Percentiles rank a stretch among this genome's conserved stretches.
Evolutionary conservation across 78 protist genomes (phyloP).

Genomic region (Chrysochromulina parva): DNA sequence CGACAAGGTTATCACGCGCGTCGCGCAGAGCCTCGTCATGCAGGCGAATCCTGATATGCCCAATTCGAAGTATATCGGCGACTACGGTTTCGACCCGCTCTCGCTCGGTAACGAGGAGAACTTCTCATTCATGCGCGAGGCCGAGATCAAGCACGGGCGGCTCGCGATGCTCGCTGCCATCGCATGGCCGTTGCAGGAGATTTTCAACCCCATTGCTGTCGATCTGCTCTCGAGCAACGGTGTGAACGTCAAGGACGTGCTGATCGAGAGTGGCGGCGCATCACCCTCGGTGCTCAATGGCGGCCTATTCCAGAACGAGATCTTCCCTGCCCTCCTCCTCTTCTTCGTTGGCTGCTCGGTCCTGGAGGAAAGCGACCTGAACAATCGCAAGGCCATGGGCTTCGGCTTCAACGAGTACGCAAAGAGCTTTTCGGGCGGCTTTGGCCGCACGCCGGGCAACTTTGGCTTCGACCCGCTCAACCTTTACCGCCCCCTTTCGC

Average conservation of each 20-base stretch:
- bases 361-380: neutral
- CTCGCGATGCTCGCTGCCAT: no score
- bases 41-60: no score
- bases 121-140: no score
- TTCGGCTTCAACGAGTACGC: no score
- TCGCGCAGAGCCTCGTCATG: no score
- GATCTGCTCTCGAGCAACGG: neutral
- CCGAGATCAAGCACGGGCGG: no score
- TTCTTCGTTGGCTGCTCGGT: neutral
- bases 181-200: neutral
- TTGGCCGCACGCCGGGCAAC: no score
- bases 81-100: no score
- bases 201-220: constrained; percentile 5
- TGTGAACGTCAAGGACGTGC: neutral
- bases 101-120: no score
- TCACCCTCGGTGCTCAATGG: constrained; percentile 38
- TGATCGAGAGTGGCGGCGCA: neutral
- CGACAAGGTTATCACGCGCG: no score
- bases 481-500: neutral
- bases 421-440: neutral
- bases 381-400: neutral
- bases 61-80: no score
- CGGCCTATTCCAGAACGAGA: neutral
- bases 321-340: neutral
- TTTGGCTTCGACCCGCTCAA: neutral